Evolutionary conservation across 345 rosid genomes (phyloP).

Genomic region (Bruguiera gymnorhiza): DNA sequence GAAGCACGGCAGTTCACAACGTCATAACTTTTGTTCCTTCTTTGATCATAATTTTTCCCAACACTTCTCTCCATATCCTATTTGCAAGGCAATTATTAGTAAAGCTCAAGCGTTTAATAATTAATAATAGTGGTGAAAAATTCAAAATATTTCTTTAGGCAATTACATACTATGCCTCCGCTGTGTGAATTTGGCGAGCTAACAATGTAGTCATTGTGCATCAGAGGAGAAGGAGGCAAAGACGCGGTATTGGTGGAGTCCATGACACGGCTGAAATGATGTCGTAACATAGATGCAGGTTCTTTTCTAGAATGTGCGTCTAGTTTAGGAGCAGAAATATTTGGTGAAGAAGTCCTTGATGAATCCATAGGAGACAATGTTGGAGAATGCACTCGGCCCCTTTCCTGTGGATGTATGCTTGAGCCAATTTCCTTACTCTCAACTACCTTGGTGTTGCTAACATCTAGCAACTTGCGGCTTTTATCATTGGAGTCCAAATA

Average conservation of each 20-base stretch:
- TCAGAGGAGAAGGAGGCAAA: constrained; percentile 33
- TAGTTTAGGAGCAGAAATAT: constrained; percentile 33
- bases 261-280: constrained; percentile 27
- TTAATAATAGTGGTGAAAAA: not conserved
- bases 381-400: constrained; percentile 25
- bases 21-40: constrained; percentile 31
- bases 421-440: constrained; percentile 18
- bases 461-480: constrained; percentile 12
- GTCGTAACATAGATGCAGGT: constrained; percentile 24
- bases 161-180: constrained; percentile 27
- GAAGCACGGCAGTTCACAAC: constrained; percentile 23
- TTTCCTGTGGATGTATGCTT: constrained; percentile 11
- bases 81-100: constrained; percentile 19
- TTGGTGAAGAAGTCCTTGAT: constrained; percentile 32
- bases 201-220: constrained; percentile 26
- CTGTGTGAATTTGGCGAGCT: constrained; percentile 42
- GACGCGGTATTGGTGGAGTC: constrained; percentile 27
- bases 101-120: constrained; percentile 4
- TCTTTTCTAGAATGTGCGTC: constrained; percentile 25
- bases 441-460: constrained; percentile 17
- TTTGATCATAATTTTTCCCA: constrained; percentile 20
- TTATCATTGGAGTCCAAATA: constrained; percentile 27
- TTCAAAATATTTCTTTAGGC: not conserved
- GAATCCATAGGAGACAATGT: constrained; percentile 37
- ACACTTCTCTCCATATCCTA: constrained; percentile 23